These are phyloP conservation scores for Phytophthora boehmeriae DNA, from an alignment of 352 stramenopile species.

Conservation along the genomic window DNA sequence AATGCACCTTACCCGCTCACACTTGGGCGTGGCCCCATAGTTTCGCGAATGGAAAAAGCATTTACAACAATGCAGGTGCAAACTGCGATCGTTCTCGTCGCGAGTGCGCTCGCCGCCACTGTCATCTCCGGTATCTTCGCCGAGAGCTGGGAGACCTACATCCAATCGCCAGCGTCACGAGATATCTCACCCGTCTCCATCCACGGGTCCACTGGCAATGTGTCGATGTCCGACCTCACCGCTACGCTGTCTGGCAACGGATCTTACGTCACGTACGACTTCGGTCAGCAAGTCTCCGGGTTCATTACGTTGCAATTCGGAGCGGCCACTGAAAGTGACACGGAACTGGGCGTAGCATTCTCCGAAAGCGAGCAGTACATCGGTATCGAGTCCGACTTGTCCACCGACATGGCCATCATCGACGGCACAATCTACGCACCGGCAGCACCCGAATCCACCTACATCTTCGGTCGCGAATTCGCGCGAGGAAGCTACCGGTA, in stretches of 20 bases:
- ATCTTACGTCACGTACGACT: constrained; percentile 44
- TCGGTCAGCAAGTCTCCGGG: constrained; percentile 37
- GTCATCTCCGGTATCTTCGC: too few relatives aligned
- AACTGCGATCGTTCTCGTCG: constrained; percentile 10
- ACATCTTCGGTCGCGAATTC: constrained; percentile 42
- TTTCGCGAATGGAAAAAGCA: too few relatives aligned
- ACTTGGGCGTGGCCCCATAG: too few relatives aligned
- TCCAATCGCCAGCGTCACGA: constrained; percentile 21
- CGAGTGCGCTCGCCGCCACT: constrained; percentile 9
- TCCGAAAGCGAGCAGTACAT: constrained; percentile 39
- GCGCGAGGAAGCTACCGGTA: constrained; percentile 41
- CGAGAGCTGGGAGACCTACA: constrained; percentile 21
- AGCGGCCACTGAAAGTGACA: constrained; percentile 16
- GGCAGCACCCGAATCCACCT: constrained; percentile 19
- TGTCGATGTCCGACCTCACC: constrained; percentile 2
- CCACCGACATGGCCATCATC: constrained; percentile 39
- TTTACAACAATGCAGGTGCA: constrained; percentile 18
- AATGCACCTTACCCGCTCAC: too few relatives aligned
- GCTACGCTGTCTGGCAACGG: constrained; percentile 36
- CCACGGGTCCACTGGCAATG: constrained; percentile 11
- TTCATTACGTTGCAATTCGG: constrained; percentile 40
- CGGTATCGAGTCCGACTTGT: constrained; percentile 38
- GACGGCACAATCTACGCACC: constrained; percentile 46
- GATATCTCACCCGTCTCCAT: constrained; percentile 13
- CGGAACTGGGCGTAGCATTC: constrained; percentile 37